phyloP scores from a whole-genome alignment of 768 basidiomycete genomes.

The Lentinula boryana region DNA sequence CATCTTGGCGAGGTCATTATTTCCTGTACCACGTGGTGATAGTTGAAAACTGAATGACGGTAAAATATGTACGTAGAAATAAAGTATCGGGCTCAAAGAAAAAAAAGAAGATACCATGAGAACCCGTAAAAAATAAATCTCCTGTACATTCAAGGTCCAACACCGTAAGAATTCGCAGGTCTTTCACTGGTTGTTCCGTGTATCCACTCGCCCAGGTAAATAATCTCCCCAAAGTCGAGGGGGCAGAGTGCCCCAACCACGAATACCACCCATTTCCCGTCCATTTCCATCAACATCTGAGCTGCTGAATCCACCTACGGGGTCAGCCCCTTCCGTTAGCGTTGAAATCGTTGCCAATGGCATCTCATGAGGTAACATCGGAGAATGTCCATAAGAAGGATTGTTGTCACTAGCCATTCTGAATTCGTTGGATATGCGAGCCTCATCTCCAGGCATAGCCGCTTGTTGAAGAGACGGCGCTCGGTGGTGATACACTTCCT shows the following conservation, averaged over 20 bases:
- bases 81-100: neutral
- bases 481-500: conserved; percentile 1
- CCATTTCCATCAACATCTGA: neutral
- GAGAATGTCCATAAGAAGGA: neutral
- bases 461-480: neutral
- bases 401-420: neutral
- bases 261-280: neutral
- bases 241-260: neutral
- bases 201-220: neutral
- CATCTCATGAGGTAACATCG: neutral
- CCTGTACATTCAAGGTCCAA: neutral
- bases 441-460: neutral
- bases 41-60: too few relatives aligned
- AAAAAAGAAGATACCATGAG: neutral
- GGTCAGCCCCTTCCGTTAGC: neutral
- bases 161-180: neutral
- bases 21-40: too few relatives aligned
- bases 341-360: neutral
- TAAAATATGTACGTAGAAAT: neutral
- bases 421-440: neutral
- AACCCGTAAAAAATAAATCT: neutral
- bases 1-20: neutral
- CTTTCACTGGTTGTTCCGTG: neutral
- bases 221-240: neutral
- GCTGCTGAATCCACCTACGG: neutral